A percentile compares a stretch with the other conserved stretches of the same genome.
phyloP scores from a whole-genome alignment of 306 rosid genomes.

The Castanea sativa region DNA sequence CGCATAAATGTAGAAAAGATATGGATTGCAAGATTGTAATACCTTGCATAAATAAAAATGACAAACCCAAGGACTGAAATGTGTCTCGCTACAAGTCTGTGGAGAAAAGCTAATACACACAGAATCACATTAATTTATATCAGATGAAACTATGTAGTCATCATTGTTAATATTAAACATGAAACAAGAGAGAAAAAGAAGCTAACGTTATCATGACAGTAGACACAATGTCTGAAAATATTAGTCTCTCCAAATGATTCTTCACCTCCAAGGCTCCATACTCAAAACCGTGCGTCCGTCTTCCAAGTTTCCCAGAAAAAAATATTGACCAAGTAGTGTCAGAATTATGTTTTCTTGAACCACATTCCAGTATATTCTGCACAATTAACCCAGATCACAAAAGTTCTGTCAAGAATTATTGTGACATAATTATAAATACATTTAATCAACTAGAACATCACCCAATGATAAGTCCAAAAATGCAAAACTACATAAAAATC shows the following conservation, averaged over 20 bases:
- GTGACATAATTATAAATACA: background rate
- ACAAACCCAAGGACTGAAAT: constrained; percentile 81
- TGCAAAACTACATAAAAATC: background rate
- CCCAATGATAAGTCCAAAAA: background rate
- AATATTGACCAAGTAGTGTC: constrained; percentile 60
- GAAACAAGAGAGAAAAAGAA: background rate
- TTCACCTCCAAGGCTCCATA: constrained; percentile 81
- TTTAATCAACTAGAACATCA: background rate
- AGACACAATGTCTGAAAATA: constrained; percentile 64
- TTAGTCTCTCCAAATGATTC: constrained; percentile 69
- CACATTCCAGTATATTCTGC: constrained; percentile 79
- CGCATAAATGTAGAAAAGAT: background rate
- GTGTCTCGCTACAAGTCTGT: constrained; percentile 29
- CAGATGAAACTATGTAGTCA: background rate
- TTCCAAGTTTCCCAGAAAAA: constrained; percentile 66
- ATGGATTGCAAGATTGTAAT: background rate
- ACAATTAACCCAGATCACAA: constrained; percentile 7
- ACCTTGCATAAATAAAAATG: constrained; percentile 77
- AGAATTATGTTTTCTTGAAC: constrained; percentile 54
- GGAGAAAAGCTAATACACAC: constrained; percentile 47
- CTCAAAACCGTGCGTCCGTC: constrained; percentile 66
- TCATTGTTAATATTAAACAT: background rate
- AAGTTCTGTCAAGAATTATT: background rate
- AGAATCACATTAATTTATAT: constrained; percentile 15
- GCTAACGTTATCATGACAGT: constrained; percentile 65